Base-by-base conservation (phyloP, 441 rosid genomes). In the Aleurites moluccanus region DNA sequence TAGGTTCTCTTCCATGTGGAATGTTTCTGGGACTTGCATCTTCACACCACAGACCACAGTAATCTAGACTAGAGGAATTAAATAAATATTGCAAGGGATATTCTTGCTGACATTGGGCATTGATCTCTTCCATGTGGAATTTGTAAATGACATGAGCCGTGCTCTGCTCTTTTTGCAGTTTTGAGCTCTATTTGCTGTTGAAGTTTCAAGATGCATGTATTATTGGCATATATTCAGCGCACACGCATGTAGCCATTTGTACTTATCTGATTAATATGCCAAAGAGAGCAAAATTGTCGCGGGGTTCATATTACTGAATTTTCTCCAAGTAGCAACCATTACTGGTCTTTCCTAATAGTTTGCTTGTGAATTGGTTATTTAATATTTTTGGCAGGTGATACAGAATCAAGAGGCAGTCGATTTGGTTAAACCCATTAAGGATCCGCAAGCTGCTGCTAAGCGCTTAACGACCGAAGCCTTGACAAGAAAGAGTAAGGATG, bases 401-500 rank as follows among this genome's bases (percentile, higher is more conserved):
- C 79, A 77, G 74, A 90, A 88, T 74, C 84, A 90, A 74, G 94
- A 88, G 79, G 92, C 92, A 14, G 84, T 88, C 13, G 87, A 88
- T 71, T 74, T 90, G 77, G 94, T 85, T 72, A 90, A 84, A 76
- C 28, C 71, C 42, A 79, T 85, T 11, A 88, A 86, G 77, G 88
- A 90, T 78, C 90, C 94, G n/a, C 85, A 83, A 67, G 82, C 81
- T 2, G 92, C 94, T 64, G 94, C 92, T 0, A 90, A 88, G 87
- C 84, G 88, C 27, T 85, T 90, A 77, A 85, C 92, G 13, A 75
- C 74, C 0, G 90, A 86, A 82, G 91, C 94, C 27, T 78, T 90
- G 80, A 74, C 84, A 15, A 88, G 90, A 83, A 87, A 90, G 82
- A 90, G 94, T 74, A 88, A 88, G 85, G 94, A 88, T 71, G 94